Conservation (phyloP, 768 basidiomycete species). For the Melanogaster broomeanus region DNA sequence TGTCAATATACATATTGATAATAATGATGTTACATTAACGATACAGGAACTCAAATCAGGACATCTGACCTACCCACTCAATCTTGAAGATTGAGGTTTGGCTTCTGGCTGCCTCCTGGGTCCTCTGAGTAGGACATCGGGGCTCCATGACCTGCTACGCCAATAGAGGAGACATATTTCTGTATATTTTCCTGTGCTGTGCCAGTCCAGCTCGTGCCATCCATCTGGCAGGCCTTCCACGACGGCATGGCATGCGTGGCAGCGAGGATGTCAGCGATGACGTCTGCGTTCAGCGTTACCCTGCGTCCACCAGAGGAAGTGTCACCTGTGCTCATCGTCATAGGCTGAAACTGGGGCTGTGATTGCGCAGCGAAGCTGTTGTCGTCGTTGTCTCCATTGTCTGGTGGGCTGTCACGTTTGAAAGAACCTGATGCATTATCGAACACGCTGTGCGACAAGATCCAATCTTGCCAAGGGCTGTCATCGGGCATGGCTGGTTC, state of each 20-base stretch:
- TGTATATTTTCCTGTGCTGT: slow-evolving; percentile 26
- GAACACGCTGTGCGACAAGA: background rate
- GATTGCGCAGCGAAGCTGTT: background rate
- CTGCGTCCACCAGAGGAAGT: slow-evolving; percentile 16
- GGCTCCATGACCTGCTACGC: background rate
- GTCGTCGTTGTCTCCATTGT: background rate
- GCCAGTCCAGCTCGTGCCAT: slow-evolving; percentile 35
- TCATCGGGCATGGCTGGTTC: background rate
- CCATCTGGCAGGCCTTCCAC: slow-evolving; percentile 34
- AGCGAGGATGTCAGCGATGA: slow-evolving; percentile 30
- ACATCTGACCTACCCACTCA: no score
- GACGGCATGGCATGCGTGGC: slow-evolving; percentile 33
- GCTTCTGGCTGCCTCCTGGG: no score
- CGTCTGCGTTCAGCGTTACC: slow-evolving; percentile 6
- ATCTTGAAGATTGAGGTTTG: no score
- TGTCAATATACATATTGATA: no score
- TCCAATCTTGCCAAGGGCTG: background rate
- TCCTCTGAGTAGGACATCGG: no score
- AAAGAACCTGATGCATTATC: background rate
- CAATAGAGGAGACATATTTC: slow-evolving; percentile 17
- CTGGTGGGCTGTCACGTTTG: background rate
- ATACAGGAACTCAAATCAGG: no score
- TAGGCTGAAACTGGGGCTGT: slow-evolving; percentile 8
- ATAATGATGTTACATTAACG: no score
- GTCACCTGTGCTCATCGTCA: slow-evolving; percentile 2